These are phyloP conservation scores for Ophiognomonia clavigignenti-juglandacearum DNA, from an alignment of 2,329 filamentous ascomycete genomes.

Conservation along the genomic window DNA sequence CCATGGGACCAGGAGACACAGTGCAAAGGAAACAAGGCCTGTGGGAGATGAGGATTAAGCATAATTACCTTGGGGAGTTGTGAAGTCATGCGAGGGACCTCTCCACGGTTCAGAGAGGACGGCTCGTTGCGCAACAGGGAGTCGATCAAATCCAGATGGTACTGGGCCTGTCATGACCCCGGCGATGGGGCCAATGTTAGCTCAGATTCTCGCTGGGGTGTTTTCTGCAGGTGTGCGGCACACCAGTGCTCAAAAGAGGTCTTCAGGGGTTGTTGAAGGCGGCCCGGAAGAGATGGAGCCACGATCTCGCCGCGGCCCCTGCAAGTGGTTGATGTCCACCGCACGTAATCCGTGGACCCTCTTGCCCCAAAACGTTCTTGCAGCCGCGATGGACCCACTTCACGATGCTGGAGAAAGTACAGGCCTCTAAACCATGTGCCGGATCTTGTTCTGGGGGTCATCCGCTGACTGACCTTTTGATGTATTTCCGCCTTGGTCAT, in stretches of 20 bases:
- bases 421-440: not conserved
- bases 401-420: constrained; percentile 10
- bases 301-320: constrained; percentile 7
- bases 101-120: constrained; percentile 30
- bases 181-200: constrained; percentile 15
- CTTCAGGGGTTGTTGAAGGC: constrained; percentile 12
- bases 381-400: constrained; percentile 10
- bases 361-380: constrained; percentile 5
- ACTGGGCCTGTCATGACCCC: constrained; percentile 19
- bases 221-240: constrained; percentile 13
- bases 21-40: not conserved
- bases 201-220: constrained; percentile 12
- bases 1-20: not conserved
- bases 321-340: constrained; percentile 1
- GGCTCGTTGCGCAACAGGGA: constrained; percentile 24
- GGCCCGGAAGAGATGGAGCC: constrained; percentile 11
- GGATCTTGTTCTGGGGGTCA: constrained; percentile 2
- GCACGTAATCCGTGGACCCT: constrained; percentile 1
- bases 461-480: constrained; percentile 16
- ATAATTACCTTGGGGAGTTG: constrained; percentile 38
- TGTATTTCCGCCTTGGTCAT: constrained; percentile 17
- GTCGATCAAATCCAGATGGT: constrained; percentile 21
- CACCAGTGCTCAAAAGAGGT: constrained; percentile 8
- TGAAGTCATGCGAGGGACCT: constrained; percentile 40
- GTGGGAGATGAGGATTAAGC: not conserved